These are phyloP conservation scores for Malus hybrid DNA, from an alignment of 331 rosid species.

Conservation along the genomic window DNA sequence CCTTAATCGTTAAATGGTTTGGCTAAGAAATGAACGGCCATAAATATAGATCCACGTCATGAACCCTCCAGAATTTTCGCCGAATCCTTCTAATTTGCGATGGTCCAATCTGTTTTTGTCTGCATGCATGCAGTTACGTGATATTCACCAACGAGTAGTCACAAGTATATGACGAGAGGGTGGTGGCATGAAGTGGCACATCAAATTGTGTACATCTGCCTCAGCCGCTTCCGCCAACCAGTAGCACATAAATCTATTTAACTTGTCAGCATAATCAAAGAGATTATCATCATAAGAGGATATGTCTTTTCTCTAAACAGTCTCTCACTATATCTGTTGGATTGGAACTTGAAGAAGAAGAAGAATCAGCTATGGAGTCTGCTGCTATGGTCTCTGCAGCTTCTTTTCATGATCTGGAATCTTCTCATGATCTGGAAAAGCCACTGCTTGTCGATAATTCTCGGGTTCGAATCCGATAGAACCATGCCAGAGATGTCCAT, in stretches of 20 bases:
- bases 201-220: too few species aligned
- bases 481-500: slow-evolving; percentile 51
- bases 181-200: too few species aligned
- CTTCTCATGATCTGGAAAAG: slow-evolving; percentile 43
- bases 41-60: too few species aligned
- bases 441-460: slow-evolving; percentile 38
- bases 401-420: neutral
- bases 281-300: neutral
- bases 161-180: too few species aligned
- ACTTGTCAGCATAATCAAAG: neutral
- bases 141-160: too few species aligned
- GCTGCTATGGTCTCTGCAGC: slow-evolving; percentile 38
- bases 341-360: neutral
- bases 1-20: too few species aligned
- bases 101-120: too few species aligned
- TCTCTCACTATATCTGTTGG: neutral
- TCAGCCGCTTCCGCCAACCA: neutral
- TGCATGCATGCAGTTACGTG: too few species aligned
- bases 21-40: too few species aligned
- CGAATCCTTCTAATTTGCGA: too few species aligned
- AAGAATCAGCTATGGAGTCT: neutral
- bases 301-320: neutral
- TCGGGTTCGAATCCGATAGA: neutral
- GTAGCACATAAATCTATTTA: neutral
- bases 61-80: too few species aligned